Percentiles rank a stretch among this genome's conserved stretches.
These are phyloP conservation scores for Tylopilus vinaceipallidus DNA, from an alignment of 768 basidiomycete species.

Conservation along the genomic window DNA sequence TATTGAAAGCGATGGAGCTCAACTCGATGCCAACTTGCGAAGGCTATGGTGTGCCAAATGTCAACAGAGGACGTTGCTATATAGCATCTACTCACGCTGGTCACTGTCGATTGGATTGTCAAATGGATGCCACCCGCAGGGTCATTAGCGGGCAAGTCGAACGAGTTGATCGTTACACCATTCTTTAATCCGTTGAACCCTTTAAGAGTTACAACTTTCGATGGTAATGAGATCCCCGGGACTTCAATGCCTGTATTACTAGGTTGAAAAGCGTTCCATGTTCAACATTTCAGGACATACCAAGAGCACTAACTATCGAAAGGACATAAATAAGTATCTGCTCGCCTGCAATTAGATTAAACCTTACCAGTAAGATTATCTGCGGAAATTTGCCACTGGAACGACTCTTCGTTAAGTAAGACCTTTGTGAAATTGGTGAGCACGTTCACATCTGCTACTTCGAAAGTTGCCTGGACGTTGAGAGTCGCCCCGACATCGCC, in stretches of 20 bases:
- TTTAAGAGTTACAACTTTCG: slow-evolving; percentile 60
- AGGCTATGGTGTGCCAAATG: slow-evolving; percentile 40
- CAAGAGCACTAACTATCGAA: slow-evolving; percentile 53
- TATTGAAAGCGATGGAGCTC: slow-evolving; percentile 59
- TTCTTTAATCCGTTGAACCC: slow-evolving; percentile 68
- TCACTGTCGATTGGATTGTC: slow-evolving; percentile 56
- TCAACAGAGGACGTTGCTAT: background rate
- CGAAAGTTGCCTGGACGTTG: slow-evolving; percentile 52
- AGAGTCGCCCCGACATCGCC: slow-evolving; percentile 67
- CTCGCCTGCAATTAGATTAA: background rate
- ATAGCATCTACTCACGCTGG: slow-evolving; percentile 48
- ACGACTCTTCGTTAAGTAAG: slow-evolving; percentile 61
- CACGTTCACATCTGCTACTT: slow-evolving; percentile 53
- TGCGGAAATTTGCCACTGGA: slow-evolving; percentile 67
- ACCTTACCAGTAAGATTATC: slow-evolving; percentile 57
- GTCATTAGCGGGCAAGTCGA: slow-evolving; percentile 69
- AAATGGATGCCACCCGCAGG: slow-evolving; percentile 70
- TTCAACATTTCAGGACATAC: slow-evolving; percentile 29
- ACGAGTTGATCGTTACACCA: slow-evolving; percentile 61
- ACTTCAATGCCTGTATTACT: slow-evolving; percentile 50
- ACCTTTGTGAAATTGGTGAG: slow-evolving; percentile 65
- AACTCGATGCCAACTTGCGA: slow-evolving; percentile 74
- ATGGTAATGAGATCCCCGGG: slow-evolving; percentile 49
- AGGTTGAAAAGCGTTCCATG: background rate
- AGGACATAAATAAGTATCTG: slow-evolving; percentile 10